Evolutionary conservation across 176 grass and related monocot genomes (phyloP), one percentile per base, ranked within the genome.

Genomic region (Musa beccarii): DNA sequence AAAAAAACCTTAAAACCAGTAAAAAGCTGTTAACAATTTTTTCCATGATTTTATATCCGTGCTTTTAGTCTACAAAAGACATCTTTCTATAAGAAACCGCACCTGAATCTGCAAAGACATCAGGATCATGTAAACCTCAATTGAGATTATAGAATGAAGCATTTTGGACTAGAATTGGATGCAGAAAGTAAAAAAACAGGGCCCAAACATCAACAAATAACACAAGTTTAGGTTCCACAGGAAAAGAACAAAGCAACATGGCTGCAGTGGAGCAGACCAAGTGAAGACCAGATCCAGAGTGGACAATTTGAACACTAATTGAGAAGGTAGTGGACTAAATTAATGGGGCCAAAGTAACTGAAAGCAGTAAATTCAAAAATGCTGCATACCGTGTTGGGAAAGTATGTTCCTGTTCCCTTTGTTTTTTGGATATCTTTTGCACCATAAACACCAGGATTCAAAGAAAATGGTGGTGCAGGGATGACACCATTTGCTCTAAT

Each of bases 351-450:
- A 52, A 52, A 53, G 49, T 11, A 6, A 13, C 21, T 22, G 17
- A 50, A 23, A 52, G 2, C 2, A 73, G 19, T 68, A 66, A 4
- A 14, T 73, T 20, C 19, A 86, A 79, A 54, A 75, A 68, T n/a
- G 74, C 51, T 80, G 75, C 80, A 56, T 90, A 92, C 89, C 71
- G 70, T 76, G 62, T 90, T 78, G 6, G 93, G 90, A 75, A 93
- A 84, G 85, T 93, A 97, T 53, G 93, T 97, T 64, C 90, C 90
- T 77, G 90, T 97, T 78, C 93, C 93, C 55, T 68, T 81, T 73
- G 76, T 68, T 66, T 87, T 92, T 25, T 69, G 81, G 72, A 59
- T 49, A 80, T 97, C 90, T 75, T 92, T 84, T 63, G 78, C 65
- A 69, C 78, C 74, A 81, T 85, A 89, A 82, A 54, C 49, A 73